phyloP scores from a whole-genome alignment of 1,284 basidiomycete species.

The Lignosus rhinocerotis region DNA sequence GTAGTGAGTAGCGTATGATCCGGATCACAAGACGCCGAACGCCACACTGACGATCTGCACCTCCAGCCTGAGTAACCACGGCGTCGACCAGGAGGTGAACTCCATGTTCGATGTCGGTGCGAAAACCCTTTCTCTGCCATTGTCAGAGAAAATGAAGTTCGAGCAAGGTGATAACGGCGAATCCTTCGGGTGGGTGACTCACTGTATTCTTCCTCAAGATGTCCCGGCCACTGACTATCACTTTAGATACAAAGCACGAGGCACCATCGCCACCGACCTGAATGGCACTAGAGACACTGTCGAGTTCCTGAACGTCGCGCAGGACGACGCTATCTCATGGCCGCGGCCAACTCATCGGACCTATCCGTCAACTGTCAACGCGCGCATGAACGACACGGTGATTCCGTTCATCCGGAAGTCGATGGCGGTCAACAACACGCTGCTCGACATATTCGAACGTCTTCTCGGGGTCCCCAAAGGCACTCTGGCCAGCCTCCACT shows the following conservation, averaged over 20 bases:
- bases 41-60: conserved; percentile 9
- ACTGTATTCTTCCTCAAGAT: neutral
- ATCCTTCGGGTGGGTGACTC: conserved; percentile 55
- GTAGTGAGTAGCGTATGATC: conserved; percentile 36
- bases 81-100: conserved; percentile 50
- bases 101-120: conserved; percentile 63
- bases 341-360: conserved; percentile 50
- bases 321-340: conserved; percentile 64
- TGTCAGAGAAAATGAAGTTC: conserved; percentile 63
- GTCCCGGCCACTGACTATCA: neutral
- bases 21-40: neutral
- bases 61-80: conserved; percentile 61
- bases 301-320: conserved; percentile 68
- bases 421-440: conserved; percentile 51
- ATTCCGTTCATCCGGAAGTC: conserved; percentile 61
- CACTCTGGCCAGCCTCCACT: conserved; percentile 49
- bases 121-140: conserved; percentile 56
- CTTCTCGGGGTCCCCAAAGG: conserved; percentile 56
- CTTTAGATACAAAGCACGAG: conserved; percentile 62
- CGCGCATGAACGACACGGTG: conserved; percentile 50
- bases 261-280: conserved; percentile 64
- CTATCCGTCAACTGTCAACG: conserved; percentile 56
- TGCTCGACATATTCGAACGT: conserved; percentile 58
- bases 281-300: conserved; percentile 56
- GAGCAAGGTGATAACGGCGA: conserved; percentile 66